Base-by-base conservation (phyloP, 805 yeast species). In the Ogataea pini region DNA sequence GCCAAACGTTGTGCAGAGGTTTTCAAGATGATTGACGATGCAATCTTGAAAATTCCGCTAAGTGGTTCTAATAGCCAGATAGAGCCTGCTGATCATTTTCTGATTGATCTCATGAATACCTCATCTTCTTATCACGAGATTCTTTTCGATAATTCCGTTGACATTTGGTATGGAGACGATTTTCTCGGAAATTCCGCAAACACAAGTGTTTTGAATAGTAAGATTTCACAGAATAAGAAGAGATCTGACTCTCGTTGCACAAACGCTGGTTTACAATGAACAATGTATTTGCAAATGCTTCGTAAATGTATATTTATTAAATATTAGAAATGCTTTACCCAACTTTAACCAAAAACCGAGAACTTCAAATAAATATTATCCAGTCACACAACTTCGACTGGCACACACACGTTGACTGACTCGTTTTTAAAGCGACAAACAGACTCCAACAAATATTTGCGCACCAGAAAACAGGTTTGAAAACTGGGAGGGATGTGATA, bases 121-220 rank as follows among this genome's bases (percentile, higher is more conserved):
- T 71, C 71, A 24, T 69, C 71, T 46, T 72, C 73, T 12, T 71
- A 50, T 42, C 77, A 73, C 48, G 73, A 71, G 25, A 74, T 77
- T n/a, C 56, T 77, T 38, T 72, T 70, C 52, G 75, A 69, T 18
- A 72, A 76, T 54, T 69, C 73, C 12, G 76, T 76, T 33, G 79
- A 76, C 43, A 70, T 76, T 28, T 66, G 73, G 42, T 71, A 74
- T 65, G 69, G 68, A 8, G 74, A 69, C 52, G 63, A 64, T 20
- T 50, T 55, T 16, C 32, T 53, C 5, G 42, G 42, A n/a, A 48
- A 38, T 27, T 20, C 38, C 2, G 27, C 39, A 9, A 31, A 31
- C 37, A 20, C 44, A n/a, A 31, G 19, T n/a, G 27, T 24, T 7
- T 28, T 39, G 17, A 39, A 18, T 29, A 17, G 27, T 24, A 28